Evolutionary conservation across 768 basidiomycete species (phyloP).

Genomic region (Hirschioporus abietinus): DNA sequence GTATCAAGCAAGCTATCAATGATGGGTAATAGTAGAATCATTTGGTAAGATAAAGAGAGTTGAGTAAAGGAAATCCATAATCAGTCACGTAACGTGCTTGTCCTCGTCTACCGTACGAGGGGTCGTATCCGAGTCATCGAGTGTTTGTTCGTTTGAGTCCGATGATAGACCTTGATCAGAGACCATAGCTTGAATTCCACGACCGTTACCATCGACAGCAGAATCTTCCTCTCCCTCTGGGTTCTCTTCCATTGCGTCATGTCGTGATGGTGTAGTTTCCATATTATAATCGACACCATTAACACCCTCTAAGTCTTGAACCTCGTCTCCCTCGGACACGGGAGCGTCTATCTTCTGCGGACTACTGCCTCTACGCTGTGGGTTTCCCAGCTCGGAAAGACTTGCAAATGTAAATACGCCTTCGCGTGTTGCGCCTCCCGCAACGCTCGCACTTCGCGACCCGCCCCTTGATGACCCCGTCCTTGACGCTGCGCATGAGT

Average conservation of each 20-base stretch:
- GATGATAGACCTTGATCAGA: too few species aligned
- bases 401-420: not conserved
- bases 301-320: not conserved
- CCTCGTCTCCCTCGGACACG: not conserved
- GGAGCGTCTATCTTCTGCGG: not conserved
- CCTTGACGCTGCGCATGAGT: not conserved
- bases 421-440: not conserved
- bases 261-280: too few species aligned
- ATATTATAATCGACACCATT: not conserved
- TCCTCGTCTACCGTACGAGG: not conserved
- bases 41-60: too few species aligned
- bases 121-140: not conserved
- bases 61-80: too few species aligned
- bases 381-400: constrained; percentile 3
- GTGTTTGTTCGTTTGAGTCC: not conserved
- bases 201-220: too few species aligned
- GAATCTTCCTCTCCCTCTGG: not conserved
- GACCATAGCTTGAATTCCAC: too few species aligned
- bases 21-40: too few species aligned
- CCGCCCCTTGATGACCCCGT: not conserved
- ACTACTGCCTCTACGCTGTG: not conserved
- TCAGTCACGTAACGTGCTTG: not conserved
- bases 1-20: too few species aligned
- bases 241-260: not conserved
- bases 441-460: not conserved